Conservation (phyloP, 306 rosid species). For the Datisca glomerata region DNA sequence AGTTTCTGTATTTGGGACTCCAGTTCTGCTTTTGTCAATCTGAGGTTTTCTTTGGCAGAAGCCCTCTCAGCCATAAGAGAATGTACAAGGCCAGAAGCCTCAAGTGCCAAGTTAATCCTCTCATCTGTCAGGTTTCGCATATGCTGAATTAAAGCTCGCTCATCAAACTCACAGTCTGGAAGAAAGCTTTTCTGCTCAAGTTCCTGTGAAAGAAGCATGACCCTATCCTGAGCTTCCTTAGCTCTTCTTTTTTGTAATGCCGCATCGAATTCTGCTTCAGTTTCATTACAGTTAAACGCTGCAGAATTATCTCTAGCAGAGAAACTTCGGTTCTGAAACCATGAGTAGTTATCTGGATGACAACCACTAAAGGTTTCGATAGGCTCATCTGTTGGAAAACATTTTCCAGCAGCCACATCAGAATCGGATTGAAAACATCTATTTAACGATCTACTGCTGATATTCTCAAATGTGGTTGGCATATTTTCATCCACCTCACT, state of each 20-base stretch:
- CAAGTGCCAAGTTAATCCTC: conserved; percentile 56
- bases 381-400: conserved; percentile 29
- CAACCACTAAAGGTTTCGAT: conserved; percentile 25
- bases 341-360: conserved; percentile 26
- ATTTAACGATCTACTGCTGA: conserved; percentile 44
- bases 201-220: conserved; percentile 44
- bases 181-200: conserved; percentile 59
- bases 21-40: conserved; percentile 42
- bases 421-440: conserved; percentile 34
- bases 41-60: conserved; percentile 53
- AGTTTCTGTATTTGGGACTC: conserved; percentile 42
- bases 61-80: conserved; percentile 61
- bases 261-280: conserved; percentile 41
- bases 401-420: conserved; percentile 30
- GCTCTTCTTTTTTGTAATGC: conserved; percentile 53
- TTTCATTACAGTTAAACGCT: conserved; percentile 28
- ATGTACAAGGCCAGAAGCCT: conserved; percentile 67
- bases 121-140: conserved; percentile 52
- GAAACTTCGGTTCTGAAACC: conserved; percentile 17
- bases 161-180: conserved; percentile 41
- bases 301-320: conserved; percentile 16
- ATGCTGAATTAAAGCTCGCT: conserved; percentile 46
- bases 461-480: conserved; percentile 70
- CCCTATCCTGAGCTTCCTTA: conserved; percentile 72
- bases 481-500: conserved; percentile 35